Evolutionary conservation across 164 flowering plant species (phyloP).

Genomic region (Pachysandra terminalis): DNA sequence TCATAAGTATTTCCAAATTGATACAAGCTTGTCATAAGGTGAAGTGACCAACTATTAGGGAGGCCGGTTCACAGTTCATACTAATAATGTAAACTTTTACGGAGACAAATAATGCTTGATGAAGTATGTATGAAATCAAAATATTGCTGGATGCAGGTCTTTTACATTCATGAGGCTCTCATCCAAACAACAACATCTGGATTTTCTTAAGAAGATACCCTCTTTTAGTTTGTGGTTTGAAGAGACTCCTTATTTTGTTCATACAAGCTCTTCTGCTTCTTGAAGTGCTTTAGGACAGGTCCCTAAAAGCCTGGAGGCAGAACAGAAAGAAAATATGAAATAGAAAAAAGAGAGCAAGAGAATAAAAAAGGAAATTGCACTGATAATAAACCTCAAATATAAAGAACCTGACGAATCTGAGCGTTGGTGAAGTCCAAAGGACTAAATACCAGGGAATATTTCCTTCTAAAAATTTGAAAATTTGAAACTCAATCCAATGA

Average conservation of each 20-base stretch:
- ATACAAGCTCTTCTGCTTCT: not conserved
- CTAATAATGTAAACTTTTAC: too few species aligned
- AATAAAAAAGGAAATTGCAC: not conserved
- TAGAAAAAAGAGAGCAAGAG: not conserved
- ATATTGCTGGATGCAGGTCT: not conserved
- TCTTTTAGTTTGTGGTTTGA: not conserved
- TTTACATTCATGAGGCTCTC: not conserved
- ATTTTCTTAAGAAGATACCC: not conserved
- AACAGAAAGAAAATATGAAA: not conserved
- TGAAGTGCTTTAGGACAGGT: not conserved
- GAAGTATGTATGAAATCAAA: not conserved
- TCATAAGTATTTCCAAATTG: not conserved
- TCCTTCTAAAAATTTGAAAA: too few species aligned
- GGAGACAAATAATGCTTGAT: not conserved
- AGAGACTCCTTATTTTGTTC: not conserved
- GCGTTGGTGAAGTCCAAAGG: not conserved
- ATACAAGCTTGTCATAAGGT: too few species aligned
- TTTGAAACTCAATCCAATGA: too few species aligned
- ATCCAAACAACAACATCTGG: too few species aligned
- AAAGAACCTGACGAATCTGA: not conserved
- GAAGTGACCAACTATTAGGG: not conserved
- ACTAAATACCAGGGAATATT: not conserved
- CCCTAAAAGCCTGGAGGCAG: not conserved
- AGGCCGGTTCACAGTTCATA: not conserved
- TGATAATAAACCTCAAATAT: not conserved